A percentile compares a stretch with the other conserved stretches of the same genome.
phyloP scores from a whole-genome alignment of 768 basidiomycete species.

The Suillus placidus region DNA sequence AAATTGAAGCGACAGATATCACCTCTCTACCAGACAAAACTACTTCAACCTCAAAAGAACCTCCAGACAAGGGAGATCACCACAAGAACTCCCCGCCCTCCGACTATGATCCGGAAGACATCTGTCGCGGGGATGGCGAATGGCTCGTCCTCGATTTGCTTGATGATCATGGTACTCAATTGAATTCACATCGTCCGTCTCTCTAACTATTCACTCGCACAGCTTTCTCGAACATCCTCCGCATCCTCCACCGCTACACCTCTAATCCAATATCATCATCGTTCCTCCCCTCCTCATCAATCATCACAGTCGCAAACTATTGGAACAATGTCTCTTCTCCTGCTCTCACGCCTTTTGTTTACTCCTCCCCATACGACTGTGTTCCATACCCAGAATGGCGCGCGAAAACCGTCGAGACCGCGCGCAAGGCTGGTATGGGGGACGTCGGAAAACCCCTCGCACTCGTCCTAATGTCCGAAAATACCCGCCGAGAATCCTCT shows the following conservation, averaged over 20 bases:
- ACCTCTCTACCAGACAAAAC: not conserved
- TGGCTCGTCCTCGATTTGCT: conserved; percentile 58
- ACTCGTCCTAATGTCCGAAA: conserved; percentile 42
- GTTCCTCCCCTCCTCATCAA: conserved; percentile 44
- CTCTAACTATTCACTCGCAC: conserved; percentile 1
- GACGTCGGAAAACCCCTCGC: conserved; percentile 58
- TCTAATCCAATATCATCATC: conserved; percentile 39
- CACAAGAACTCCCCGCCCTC: conserved; percentile 5
- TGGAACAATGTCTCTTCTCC: conserved; percentile 11
- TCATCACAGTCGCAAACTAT: conserved; percentile 61
- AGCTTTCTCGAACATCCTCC: conserved; percentile 55
- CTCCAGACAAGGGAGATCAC: conserved; percentile 6
- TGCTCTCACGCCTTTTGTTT: conserved; percentile 28
- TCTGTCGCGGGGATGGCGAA: conserved; percentile 36
- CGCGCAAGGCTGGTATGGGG: conserved; percentile 60
- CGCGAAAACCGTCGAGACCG: conserved; percentile 47
- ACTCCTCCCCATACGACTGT: conserved; percentile 35
- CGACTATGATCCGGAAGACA: conserved; percentile 12
- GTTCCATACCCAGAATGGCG: conserved; percentile 75
- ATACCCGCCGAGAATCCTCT: conserved; percentile 20
- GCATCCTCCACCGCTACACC: conserved; percentile 52
- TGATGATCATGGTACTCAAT: conserved; percentile 43
- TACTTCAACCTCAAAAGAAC: conserved; percentile 6
- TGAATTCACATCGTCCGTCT: not conserved
- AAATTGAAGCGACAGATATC: conserved; percentile 11